Conservation (phyloP, 768 basidiomycete species). For the Podaxis sp. region DNA sequence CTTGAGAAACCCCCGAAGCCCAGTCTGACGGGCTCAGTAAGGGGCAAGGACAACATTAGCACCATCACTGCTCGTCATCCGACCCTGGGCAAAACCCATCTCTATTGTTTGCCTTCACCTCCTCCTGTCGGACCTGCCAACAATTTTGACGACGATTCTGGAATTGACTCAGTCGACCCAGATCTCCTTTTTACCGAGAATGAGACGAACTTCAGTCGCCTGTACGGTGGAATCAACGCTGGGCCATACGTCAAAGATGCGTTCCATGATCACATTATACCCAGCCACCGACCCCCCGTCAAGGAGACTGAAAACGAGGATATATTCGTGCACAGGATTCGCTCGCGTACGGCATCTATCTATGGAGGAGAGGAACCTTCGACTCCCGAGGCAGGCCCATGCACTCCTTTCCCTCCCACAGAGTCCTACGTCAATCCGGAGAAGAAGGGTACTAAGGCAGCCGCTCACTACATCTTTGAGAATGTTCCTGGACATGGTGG, state of each 20-base stretch:
- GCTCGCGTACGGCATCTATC: conserved; percentile 47
- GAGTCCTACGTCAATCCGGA: conserved; percentile 81
- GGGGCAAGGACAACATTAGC: conserved; percentile 49
- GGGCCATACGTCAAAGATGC: conserved; percentile 91
- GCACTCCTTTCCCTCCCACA: conserved; percentile 56
- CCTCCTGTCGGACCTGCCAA: conserved; percentile 81
- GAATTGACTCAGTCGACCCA: conserved; percentile 72
- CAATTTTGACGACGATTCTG: conserved; percentile 60
- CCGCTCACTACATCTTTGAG: conserved; percentile 85
- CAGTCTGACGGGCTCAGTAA: conserved; percentile 52
- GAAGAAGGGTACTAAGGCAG: conserved; percentile 87
- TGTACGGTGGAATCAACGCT: conserved; percentile 87
- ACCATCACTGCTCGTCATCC: conserved; percentile 75
- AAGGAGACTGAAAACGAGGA: conserved; percentile 43
- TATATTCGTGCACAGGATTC: conserved; percentile 50
- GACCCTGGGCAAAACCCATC: conserved; percentile 68
- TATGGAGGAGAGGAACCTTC: conserved; percentile 39
- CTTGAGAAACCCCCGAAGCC: conserved; percentile 66
- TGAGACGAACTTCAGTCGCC: conserved; percentile 90
- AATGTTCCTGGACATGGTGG: conserved; percentile 91
- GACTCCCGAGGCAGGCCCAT: conserved; percentile 51
- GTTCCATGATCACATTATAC: conserved; percentile 97
- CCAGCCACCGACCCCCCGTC: conserved; percentile 69
- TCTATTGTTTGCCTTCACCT: conserved; percentile 91
- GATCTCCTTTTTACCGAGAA: conserved; percentile 95